A percentile compares a stretch with the other conserved stretches of the same genome.
These are phyloP conservation scores for Thermoascus crustaceus DNA, from an alignment of 2,329 filamentous ascomycete species.

Conservation along the genomic window DNA sequence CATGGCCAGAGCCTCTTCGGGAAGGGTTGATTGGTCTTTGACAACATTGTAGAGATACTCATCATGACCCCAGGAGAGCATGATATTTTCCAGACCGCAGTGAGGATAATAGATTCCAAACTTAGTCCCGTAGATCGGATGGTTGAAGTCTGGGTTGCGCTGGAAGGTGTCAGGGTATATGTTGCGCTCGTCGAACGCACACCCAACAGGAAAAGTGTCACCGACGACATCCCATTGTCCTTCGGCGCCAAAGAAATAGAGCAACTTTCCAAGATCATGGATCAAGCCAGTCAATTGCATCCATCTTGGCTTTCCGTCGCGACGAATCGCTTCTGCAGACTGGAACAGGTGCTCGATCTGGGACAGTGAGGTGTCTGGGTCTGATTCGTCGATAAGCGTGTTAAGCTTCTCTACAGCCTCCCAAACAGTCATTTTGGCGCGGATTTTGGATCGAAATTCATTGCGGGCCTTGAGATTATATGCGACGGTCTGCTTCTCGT, in stretches of 20 bases:
- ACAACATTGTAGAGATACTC: constrained; percentile 63
- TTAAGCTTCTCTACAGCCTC: constrained; percentile 89
- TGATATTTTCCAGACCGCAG: constrained; percentile 78
- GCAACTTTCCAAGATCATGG: constrained; percentile 36
- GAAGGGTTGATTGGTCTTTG: constrained; percentile 72
- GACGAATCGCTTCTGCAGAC: constrained; percentile 78
- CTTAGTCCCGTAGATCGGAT: constrained; percentile 66
- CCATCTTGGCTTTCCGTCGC: constrained; percentile 46
- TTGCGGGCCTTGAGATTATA: constrained; percentile 79
- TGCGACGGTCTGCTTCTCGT: constrained; percentile 43
- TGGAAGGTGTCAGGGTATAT: constrained; percentile 70
- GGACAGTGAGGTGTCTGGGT: constrained; percentile 77
- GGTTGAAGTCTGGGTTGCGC: constrained; percentile 63
- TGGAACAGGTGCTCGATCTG: constrained; percentile 89
- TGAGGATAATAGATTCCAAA: constrained; percentile 71
- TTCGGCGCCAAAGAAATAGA: constrained; percentile 57
- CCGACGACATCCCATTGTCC: constrained; percentile 94
- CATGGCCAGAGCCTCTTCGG: constrained; percentile 79
- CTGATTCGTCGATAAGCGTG: constrained; percentile 81
- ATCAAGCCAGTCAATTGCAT: constrained; percentile 30
- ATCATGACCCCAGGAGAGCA: constrained; percentile 71
- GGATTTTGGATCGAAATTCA: constrained; percentile 57
- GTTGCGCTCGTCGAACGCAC: constrained; percentile 56
- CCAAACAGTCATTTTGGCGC: constrained; percentile 78
- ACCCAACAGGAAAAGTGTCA: constrained; percentile 41